Evolutionary conservation across 441 rosid genomes (phyloP), one percentile per base, ranked within the genome.

Genomic region (Populus hybrid): DNA sequence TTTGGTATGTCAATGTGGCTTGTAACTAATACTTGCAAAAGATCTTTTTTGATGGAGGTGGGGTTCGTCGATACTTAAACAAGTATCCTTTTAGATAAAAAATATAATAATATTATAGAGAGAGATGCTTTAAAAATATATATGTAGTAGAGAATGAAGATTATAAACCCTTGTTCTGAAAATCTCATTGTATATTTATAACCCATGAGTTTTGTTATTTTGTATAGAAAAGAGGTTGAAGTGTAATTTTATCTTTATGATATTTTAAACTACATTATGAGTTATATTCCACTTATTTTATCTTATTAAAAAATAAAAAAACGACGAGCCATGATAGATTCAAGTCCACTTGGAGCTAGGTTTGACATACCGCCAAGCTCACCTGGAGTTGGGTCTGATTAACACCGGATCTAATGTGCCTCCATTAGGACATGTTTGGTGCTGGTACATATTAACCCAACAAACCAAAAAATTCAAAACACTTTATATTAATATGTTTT

Each of bases 171-270:
- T 6, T 33, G 1, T 6, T 33, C 0, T 33, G 0, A 33, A 33
- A 6, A 33, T 0, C 1, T 33, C 1, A 33, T 6, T 33, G 0
- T 33, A 33, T 33, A 33, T 33, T 33, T 33, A 33, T 33, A 33
- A 1, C 0, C 1, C 1, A 33, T 6, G 0, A 33, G 0, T 33
- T 33, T 33, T 1, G 1, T 33, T 6, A 33, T 33, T 6, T 33
- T 33, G 0, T 6, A 0, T 6, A 33, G 0, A 33, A 33, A 33
- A 33, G 0, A 33, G 1, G 1, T 0, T 33, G 1, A 1, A 6
- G 0, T 33, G 0, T 6, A 33, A 33, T 1, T 33, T 33, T 33
- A 33, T 6, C n/a, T 33, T 33, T 5, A 33, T 33, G 0, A 5
- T 33, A 5, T 33, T 33, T 0, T 5, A 6, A 33, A 0, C 1